Evolutionary conservation across 192 early-diverging fungal genomes (phyloP).

Genomic region (Entomortierella lignicola): DNA sequence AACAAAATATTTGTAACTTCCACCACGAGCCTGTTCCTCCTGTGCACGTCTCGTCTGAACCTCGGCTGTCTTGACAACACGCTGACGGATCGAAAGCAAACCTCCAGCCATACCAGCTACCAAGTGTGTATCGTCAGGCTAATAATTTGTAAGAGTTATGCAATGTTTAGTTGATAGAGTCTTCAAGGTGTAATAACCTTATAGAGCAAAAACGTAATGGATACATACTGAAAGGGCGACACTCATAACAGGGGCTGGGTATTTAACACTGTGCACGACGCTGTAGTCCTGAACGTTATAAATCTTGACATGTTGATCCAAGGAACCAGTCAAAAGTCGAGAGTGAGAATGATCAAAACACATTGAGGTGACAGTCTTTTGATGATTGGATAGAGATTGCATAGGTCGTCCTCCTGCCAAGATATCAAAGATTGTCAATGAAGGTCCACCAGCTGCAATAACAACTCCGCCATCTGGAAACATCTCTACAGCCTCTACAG

Average conservation of each 20-base stretch:
- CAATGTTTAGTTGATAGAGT: no score
- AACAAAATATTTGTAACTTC: conserved; percentile 78
- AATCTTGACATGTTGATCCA: conserved; percentile 97
- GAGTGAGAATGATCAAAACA: conserved; percentile 82
- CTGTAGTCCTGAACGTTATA: conserved; percentile 90
- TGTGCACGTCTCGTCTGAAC: conserved; percentile 57
- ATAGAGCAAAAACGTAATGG: neutral
- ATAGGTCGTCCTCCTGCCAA: conserved; percentile 83
- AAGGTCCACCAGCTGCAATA: conserved; percentile 83
- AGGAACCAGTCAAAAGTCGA: conserved; percentile 86
- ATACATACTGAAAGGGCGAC: conserved; percentile 83
- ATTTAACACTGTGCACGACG: conserved; percentile 88
- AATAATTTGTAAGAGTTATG: neutral
- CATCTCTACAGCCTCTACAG: conserved; percentile 90
- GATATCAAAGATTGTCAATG: conserved; percentile 90
- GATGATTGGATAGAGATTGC: conserved; percentile 87
- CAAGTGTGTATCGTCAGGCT: conserved; percentile 89
- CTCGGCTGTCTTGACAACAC: conserved; percentile 84
- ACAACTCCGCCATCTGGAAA: conserved; percentile 85
- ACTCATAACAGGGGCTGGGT: conserved; percentile 90
- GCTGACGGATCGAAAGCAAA: conserved; percentile 85
- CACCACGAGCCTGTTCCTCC: conserved; percentile 62
- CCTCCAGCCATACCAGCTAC: conserved; percentile 94
- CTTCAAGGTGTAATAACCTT: no score
- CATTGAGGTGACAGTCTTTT: conserved; percentile 95